These are phyloP conservation scores for Aurifilum marmelostoma DNA, from an alignment of 2,329 filamentous ascomycete genomes.

Conservation along the genomic window DNA sequence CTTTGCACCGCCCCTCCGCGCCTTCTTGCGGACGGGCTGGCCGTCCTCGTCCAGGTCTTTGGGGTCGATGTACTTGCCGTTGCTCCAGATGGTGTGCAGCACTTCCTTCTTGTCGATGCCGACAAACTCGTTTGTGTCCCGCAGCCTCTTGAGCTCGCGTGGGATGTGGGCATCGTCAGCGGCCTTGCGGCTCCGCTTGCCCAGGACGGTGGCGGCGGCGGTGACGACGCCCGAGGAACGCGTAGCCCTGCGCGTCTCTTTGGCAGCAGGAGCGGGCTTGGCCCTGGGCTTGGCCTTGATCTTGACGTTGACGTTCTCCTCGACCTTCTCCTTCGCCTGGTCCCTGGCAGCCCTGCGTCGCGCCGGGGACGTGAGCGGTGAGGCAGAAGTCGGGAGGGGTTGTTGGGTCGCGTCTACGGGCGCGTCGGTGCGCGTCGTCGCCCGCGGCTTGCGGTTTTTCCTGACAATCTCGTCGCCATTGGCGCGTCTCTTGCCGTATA, in stretches of 20 bases:
- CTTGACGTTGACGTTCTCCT: constrained; percentile 26
- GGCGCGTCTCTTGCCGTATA: constrained; percentile 59
- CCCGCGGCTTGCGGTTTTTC: constrained; percentile 47
- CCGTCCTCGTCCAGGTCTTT: constrained; percentile 41
- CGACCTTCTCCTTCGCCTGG: neutral
- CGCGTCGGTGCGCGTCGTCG: constrained; percentile 44
- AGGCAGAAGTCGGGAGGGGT: constrained; percentile 46
- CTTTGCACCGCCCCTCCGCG: constrained; percentile 33
- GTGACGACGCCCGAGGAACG: constrained; percentile 47
- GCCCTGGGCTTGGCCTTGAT: constrained; percentile 24
- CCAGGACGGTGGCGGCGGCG: constrained; percentile 52
- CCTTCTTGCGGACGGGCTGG: constrained; percentile 44
- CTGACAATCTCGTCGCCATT: constrained; percentile 53
- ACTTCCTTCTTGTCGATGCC: constrained; percentile 63
- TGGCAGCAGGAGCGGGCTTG: constrained; percentile 28
- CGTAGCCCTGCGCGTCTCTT: constrained; percentile 46
- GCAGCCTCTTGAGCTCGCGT: constrained; percentile 62
- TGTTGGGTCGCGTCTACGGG: constrained; percentile 43
- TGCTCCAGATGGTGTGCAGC: constrained; percentile 64
- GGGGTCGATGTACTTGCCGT: constrained; percentile 62
- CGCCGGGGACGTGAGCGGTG: constrained; percentile 40
- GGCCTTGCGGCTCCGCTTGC: constrained; percentile 63
- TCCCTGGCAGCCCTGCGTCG: constrained; percentile 40
- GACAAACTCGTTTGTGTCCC: constrained; percentile 65
- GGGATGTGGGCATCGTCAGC: constrained; percentile 53